phyloP scores from a whole-genome alignment of 805 yeast genomes.

The Lachancea meyersii region DNA sequence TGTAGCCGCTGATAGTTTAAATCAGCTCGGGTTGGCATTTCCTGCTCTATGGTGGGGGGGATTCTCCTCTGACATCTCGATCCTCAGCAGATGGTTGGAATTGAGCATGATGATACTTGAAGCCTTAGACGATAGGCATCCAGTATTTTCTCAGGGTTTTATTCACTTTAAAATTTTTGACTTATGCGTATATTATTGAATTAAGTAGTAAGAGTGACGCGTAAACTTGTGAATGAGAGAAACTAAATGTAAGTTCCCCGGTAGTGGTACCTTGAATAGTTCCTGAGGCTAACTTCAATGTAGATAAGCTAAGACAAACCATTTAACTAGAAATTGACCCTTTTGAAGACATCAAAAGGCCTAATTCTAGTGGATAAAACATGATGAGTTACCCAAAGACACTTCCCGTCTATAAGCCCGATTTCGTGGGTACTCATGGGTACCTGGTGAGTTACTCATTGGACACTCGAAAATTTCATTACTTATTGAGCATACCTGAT shows the following conservation, averaged over 20 bases:
- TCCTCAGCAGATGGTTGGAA: not conserved
- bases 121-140: not conserved
- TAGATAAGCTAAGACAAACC: not conserved
- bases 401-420: not conserved
- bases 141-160: not conserved
- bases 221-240: not conserved
- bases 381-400: constrained; percentile 2
- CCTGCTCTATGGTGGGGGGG: not conserved
- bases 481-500: constrained; percentile 4
- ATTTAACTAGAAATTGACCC: not conserved
- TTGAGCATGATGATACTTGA: not conserved
- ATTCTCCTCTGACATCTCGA: constrained; percentile 1
- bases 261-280: not conserved
- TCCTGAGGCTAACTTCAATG: not conserved
- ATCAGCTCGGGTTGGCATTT: constrained; percentile 1
- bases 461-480: not conserved
- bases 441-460: not conserved
- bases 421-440: not conserved
- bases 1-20: constrained; percentile 2
- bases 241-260: not conserved
- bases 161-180: not conserved
- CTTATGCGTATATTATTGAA: not conserved
- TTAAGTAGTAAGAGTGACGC: not conserved
- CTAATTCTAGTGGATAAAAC: not conserved
- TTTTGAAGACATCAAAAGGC: not conserved